These are phyloP conservation scores for Fusarium gaditjirri DNA, from an alignment of 2,329 filamentous ascomycete genomes.

Conservation along the genomic window DNA sequence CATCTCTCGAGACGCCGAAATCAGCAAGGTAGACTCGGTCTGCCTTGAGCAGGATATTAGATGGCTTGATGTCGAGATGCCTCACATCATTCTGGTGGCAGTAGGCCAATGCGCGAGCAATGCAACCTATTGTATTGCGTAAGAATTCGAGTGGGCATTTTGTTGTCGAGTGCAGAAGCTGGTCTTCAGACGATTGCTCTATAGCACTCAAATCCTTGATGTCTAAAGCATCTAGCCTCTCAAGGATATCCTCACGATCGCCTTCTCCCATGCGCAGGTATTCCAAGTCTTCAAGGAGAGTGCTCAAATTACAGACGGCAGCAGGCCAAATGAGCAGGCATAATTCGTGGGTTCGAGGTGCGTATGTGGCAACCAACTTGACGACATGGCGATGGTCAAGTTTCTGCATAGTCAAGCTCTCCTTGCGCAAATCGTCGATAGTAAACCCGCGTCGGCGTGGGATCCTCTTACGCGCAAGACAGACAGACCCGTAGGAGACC, in stretches of 20 bases:
- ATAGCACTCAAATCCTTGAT: conserved; percentile 52
- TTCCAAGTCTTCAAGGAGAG: conserved; percentile 57
- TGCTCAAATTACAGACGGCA: conserved; percentile 57
- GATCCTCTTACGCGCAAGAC: conserved; percentile 58
- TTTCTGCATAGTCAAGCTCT: conserved; percentile 60
- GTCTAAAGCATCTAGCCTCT: conserved; percentile 52
- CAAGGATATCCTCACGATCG: conserved; percentile 54
- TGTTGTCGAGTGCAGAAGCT: conserved; percentile 34
- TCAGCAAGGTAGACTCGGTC: conserved; percentile 60
- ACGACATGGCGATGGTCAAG: conserved; percentile 61
- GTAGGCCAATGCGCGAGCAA: conserved; percentile 56
- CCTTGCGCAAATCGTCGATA: conserved; percentile 56
- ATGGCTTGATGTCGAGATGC: conserved; percentile 60
- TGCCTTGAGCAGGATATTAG: conserved; percentile 58
- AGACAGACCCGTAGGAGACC: conserved; percentile 54
- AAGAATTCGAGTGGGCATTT: conserved; percentile 56
- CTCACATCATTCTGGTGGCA: conserved; percentile 56
- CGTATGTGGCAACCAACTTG: conserved; percentile 60
- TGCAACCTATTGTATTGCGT: conserved; percentile 56
- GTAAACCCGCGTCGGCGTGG: conserved; percentile 49
- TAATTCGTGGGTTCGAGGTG: conserved; percentile 52
- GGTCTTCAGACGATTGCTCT: conserved; percentile 41
- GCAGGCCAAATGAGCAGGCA: conserved; percentile 61
- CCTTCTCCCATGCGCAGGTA: conserved; percentile 51
- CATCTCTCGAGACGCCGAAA: conserved; percentile 61